phyloP scores from a whole-genome alignment of 2,329 filamentous ascomycete species.

The Colletotrichum horii region DNA sequence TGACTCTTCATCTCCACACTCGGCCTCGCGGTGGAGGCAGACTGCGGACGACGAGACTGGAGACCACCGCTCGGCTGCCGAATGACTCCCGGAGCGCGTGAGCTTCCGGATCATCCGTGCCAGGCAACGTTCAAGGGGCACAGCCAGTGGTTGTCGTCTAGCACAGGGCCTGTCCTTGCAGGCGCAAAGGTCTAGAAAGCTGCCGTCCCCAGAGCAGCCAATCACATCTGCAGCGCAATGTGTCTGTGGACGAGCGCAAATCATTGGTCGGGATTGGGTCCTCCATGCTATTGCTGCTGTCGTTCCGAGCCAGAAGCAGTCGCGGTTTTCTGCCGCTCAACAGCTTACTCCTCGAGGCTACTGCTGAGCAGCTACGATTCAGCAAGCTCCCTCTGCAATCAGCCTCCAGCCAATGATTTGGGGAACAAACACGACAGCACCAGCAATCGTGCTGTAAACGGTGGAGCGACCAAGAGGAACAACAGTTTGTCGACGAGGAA shows the following conservation, averaged over 20 bases:
- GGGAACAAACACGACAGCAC: background rate
- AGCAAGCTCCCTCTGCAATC: background rate
- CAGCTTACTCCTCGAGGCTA: background rate
- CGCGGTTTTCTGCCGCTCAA: background rate
- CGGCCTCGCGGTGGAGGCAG: background rate
- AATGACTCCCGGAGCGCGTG: slow-evolving; percentile 18
- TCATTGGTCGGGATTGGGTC: background rate
- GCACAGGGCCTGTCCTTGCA: slow-evolving; percentile 9
- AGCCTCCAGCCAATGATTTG: background rate
- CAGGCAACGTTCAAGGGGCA: background rate
- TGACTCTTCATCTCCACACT: slow-evolving; percentile 4
- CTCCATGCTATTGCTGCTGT: background rate
- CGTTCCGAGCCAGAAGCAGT: background rate
- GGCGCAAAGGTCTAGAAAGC: background rate
- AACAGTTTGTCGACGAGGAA: background rate
- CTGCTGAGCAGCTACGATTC: background rate
- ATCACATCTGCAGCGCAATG: background rate
- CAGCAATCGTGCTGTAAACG: background rate
- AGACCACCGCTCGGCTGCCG: slow-evolving; percentile 3
- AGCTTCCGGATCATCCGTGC: slow-evolving; percentile 21
- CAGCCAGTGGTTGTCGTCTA: background rate
- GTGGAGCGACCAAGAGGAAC: background rate
- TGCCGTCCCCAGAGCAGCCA: background rate
- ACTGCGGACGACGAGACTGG: background rate
- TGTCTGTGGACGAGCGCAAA: background rate